phyloP scores from a whole-genome alignment of 2,329 filamentous ascomycete genomes.

The Phaeosphaeriaceae sp. region DNA sequence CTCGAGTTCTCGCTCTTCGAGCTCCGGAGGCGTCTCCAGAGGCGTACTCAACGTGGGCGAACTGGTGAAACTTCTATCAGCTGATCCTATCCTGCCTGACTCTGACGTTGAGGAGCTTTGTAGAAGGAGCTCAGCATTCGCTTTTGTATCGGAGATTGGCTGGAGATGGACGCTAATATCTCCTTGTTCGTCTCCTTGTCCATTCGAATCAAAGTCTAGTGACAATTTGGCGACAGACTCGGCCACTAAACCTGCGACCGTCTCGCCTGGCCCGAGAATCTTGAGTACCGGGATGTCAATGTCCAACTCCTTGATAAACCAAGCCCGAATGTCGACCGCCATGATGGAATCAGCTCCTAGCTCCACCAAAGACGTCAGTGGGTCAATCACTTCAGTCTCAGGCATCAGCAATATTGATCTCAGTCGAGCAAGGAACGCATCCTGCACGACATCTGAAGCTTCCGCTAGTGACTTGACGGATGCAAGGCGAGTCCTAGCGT shows the following conservation, averaged over 20 bases:
- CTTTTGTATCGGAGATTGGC: too few species aligned
- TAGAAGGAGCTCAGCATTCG: too few species aligned
- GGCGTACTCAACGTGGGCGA: constrained; percentile 3
- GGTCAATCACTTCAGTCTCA: constrained; percentile 25
- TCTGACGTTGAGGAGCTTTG: too few species aligned
- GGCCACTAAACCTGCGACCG: constrained; percentile 9
- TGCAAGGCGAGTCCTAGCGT: neutral
- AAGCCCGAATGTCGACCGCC: constrained; percentile 53
- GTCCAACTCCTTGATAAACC: constrained; percentile 56
- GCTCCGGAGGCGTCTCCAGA: constrained; percentile 8
- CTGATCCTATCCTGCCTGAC: constrained; percentile 1
- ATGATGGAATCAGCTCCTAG: constrained; percentile 49
- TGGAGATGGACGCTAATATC: neutral
- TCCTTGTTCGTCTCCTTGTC: neutral
- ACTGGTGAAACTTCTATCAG: constrained; percentile 5
- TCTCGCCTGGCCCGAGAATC: constrained; percentile 47
- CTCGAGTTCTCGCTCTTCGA: constrained; percentile 5
- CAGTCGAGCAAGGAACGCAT: constrained; percentile 8
- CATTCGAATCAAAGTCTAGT: neutral
- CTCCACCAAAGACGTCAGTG: constrained; percentile 49
- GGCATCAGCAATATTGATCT: constrained; percentile 9
- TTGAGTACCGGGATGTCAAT: constrained; percentile 57
- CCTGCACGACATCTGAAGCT: constrained; percentile 11
- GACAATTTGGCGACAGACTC: constrained; percentile 4
- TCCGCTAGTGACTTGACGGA: constrained; percentile 14